Evolutionary conservation across 306 rosid species (phyloP).

Genomic region (Vachellia pachyceras): DNA sequence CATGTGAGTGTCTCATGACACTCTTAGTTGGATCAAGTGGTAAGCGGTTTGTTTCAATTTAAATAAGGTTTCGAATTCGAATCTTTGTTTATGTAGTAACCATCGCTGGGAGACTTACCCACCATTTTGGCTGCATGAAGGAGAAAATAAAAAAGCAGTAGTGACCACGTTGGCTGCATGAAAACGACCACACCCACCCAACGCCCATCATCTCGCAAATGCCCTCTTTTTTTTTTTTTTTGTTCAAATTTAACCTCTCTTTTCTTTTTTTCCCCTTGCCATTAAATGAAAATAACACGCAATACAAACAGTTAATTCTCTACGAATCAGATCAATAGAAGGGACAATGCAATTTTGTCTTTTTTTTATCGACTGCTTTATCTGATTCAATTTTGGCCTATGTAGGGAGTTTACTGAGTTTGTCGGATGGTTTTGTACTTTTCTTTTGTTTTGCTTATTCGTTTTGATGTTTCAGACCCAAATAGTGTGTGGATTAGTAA

Average conservation of each 20-base stretch:
- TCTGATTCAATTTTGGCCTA: background rate
- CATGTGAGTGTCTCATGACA: no score
- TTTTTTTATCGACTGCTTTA: background rate
- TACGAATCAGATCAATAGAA: background rate
- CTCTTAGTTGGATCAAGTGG: no score
- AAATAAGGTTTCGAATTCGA: no score
- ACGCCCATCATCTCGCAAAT: background rate
- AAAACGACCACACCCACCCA: conserved; percentile 11
- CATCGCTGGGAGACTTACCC: no score
- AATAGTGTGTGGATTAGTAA: no score
- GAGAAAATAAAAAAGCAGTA: no score
- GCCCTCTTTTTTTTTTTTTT: background rate
- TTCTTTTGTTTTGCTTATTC: background rate
- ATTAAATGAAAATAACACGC: background rate
- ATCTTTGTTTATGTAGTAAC: no score
- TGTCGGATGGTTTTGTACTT: background rate
- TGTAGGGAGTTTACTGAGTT: background rate
- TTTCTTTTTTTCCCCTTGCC: background rate
- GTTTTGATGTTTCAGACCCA: background rate
- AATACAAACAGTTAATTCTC: background rate
- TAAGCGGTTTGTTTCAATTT: no score
- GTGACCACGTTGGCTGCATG: conserved; percentile 48
- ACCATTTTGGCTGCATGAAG: no score
- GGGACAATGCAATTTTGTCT: background rate
- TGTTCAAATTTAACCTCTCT: background rate